Percentiles rank a stretch among this genome's conserved stretches.
phyloP scores from a whole-genome alignment of 805 yeast species.

The Hanseniaspora lindneri region DNA sequence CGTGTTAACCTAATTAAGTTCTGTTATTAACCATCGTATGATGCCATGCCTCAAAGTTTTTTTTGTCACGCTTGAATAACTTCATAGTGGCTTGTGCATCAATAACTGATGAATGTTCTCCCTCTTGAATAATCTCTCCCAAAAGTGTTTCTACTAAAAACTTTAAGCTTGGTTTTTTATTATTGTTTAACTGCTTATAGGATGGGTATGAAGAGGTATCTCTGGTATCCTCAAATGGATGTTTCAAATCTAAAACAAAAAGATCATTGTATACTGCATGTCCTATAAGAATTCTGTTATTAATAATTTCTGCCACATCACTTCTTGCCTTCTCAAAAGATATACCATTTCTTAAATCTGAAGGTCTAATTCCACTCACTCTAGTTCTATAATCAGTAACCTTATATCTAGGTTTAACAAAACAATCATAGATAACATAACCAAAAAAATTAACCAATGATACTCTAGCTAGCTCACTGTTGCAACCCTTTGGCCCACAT shows the following conservation, averaged over 20 bases:
- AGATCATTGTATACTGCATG: slow-evolving; percentile 78
- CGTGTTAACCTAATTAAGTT: too few relatives aligned
- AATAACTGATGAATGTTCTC: slow-evolving; percentile 76
- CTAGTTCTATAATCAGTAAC: slow-evolving; percentile 89
- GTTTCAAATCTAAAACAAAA: slow-evolving; percentile 52
- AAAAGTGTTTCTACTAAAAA: slow-evolving; percentile 48
- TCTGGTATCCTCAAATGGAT: slow-evolving; percentile 50
- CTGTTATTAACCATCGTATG: slow-evolving; percentile 9
- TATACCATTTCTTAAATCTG: slow-evolving; percentile 56
- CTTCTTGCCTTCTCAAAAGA: slow-evolving; percentile 55
- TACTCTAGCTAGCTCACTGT: slow-evolving; percentile 70
- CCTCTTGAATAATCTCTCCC: slow-evolving; percentile 52
- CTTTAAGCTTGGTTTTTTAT: slow-evolving; percentile 65
- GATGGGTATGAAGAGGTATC: slow-evolving; percentile 61
- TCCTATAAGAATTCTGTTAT: slow-evolving; percentile 57
- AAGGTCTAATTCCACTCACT: slow-evolving; percentile 76
- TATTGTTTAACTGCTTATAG: slow-evolving; percentile 42
- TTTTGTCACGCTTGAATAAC: slow-evolving; percentile 51
- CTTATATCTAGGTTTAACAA: slow-evolving; percentile 58
- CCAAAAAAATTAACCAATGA: slow-evolving; percentile 81
- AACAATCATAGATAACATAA: slow-evolving; percentile 54
- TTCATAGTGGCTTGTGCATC: slow-evolving; percentile 85
- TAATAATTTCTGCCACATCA: slow-evolving; percentile 40
- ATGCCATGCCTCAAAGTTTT: slow-evolving; percentile 40
- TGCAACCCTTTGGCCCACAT: slow-evolving; percentile 59